phyloP scores from a whole-genome alignment of 768 basidiomycete genomes.

The Sarcodon sp. region DNA sequence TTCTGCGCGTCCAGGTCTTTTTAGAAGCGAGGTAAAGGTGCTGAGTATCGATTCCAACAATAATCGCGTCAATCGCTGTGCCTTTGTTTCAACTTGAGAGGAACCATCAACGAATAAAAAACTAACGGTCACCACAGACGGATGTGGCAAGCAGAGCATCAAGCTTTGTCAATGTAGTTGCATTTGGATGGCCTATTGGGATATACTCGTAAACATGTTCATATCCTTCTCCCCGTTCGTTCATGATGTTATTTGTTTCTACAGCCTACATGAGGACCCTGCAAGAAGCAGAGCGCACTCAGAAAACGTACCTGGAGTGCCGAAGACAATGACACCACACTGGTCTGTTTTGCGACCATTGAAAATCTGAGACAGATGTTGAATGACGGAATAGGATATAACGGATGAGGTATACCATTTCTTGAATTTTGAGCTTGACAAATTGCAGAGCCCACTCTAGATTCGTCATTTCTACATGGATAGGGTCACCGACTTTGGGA shows the following conservation, averaged over 20 bases:
- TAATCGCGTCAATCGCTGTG: constrained; percentile 74
- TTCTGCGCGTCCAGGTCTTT: constrained; percentile 75
- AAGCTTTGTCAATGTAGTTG: constrained; percentile 51
- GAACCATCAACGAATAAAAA: neutral
- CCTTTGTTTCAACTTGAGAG: neutral
- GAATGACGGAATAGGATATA: neutral
- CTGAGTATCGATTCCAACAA: constrained; percentile 80
- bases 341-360: constrained; percentile 89
- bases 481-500: constrained; percentile 31
- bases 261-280: neutral
- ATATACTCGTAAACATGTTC: constrained; percentile 64
- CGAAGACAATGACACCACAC: constrained; percentile 82
- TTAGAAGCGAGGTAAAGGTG: constrained; percentile 52
- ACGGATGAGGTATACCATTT: constrained; percentile 45
- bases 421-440: constrained; percentile 82
- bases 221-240: constrained; percentile 53
- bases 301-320: constrained; percentile 49
- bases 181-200: constrained; percentile 52
- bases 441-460: constrained; percentile 78
- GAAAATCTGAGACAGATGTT: constrained; percentile 51
- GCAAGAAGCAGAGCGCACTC: neutral
- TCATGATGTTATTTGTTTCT: constrained; percentile 60
- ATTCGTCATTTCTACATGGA: constrained; percentile 52
- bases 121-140: constrained; percentile 54
- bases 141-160: constrained; percentile 45